Percentiles rank a stretch among this genome's conserved stretches.
These are phyloP conservation scores for Colletotrichum liriopes DNA, from an alignment of 2,329 filamentous ascomycete species.

Conservation along the genomic window DNA sequence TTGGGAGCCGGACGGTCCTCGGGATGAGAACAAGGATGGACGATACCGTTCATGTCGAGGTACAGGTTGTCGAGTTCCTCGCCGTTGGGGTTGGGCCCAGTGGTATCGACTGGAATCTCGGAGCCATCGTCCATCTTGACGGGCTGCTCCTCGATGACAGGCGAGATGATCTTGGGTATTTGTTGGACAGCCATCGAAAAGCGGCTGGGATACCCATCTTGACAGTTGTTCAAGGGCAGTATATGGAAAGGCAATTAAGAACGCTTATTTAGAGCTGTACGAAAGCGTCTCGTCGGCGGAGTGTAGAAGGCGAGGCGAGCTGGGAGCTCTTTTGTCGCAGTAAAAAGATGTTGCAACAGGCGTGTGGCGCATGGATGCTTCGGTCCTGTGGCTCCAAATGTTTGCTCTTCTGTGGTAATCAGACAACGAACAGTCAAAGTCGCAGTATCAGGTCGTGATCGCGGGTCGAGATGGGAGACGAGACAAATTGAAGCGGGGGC, in stretches of 20 bases:
- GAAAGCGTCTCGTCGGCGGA: not conserved
- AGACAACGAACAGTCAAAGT: not conserved
- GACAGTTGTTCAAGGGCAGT: slow-evolving; percentile 24
- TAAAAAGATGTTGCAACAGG: not conserved
- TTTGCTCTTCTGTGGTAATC: not conserved
- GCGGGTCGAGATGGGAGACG: not conserved
- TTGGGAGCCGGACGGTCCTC: slow-evolving; percentile 92
- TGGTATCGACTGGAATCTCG: slow-evolving; percentile 87
- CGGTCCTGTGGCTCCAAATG: not conserved
- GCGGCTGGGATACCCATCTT: slow-evolving; percentile 94
- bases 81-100: slow-evolving; percentile 91
- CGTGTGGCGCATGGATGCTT: slow-evolving; percentile 9
- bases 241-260: too few species aligned
- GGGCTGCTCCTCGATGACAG: slow-evolving; percentile 89
- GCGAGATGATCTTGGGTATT: slow-evolving; percentile 96
- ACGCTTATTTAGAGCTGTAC: not conserved
- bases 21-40: slow-evolving; percentile 98
- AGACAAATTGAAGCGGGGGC: too few species aligned
- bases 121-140: slow-evolving; percentile 85
- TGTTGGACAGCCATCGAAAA: slow-evolving; percentile 96
- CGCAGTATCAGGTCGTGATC: not conserved
- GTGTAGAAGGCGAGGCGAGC: not conserved
- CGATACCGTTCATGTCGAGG: slow-evolving; percentile 99
- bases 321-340: slow-evolving; percentile 6
- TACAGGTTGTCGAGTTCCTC: slow-evolving; percentile 99